phyloP scores from a whole-genome alignment of 768 basidiomycete species.

The Psilocybe sp. region DNA sequence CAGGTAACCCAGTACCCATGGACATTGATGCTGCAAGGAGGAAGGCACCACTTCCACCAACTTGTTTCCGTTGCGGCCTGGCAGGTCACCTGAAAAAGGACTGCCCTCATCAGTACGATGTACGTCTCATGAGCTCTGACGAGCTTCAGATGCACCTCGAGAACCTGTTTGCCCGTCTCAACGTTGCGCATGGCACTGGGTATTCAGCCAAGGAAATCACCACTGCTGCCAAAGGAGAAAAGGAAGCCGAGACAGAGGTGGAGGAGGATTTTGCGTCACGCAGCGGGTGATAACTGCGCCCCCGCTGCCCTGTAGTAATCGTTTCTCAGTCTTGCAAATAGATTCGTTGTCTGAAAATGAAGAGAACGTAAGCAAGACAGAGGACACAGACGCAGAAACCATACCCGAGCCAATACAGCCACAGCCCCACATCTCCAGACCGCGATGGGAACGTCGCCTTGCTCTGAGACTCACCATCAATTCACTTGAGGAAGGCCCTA shows the following conservation, averaged over 20 bases:
- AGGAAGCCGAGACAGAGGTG: background rate
- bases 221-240: background rate
- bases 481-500: background rate
- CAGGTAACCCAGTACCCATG: constrained; percentile 3
- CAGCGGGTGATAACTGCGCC: constrained; percentile 8
- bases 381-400: background rate
- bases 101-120: background rate
- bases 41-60: background rate
- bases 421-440: background rate
- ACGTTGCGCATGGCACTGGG: background rate
- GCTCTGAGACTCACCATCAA: background rate
- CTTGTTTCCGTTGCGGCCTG: constrained; percentile 4
- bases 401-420: background rate
- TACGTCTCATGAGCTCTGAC: background rate
- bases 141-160: background rate
- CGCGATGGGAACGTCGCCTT: background rate
- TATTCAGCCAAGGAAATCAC: background rate
- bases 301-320: constrained; percentile 1
- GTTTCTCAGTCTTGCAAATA: constrained; percentile 1
- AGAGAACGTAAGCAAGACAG: background rate
- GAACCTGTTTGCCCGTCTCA: background rate
- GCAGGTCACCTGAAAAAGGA: constrained; percentile 1
- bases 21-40: constrained; percentile 3
- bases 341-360: background rate
- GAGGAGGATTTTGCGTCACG: constrained; percentile 8